Percentiles rank a stretch among this genome's conserved stretches.
Evolutionary conservation across 306 rosid genomes (phyloP).

Genomic region (Benincasa hispida): DNA sequence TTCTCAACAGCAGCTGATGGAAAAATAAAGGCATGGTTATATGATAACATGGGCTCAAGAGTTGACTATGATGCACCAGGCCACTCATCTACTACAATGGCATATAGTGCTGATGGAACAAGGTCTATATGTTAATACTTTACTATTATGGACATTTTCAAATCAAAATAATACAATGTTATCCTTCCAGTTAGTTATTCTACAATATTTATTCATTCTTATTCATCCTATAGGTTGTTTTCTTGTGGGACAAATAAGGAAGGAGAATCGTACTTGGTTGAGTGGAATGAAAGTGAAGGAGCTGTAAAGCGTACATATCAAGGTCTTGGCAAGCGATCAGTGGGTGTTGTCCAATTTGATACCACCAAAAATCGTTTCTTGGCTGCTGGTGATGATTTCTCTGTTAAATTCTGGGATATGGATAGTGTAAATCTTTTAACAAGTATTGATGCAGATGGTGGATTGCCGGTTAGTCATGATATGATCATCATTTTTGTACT

Average conservation of each 20-base stretch:
- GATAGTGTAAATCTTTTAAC: slow-evolving; percentile 50
- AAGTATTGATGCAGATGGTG: slow-evolving; percentile 71
- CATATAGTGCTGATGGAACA: slow-evolving; percentile 91
- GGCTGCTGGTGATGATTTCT: slow-evolving; percentile 85
- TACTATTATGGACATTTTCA: not conserved
- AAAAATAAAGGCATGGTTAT: slow-evolving; percentile 99
- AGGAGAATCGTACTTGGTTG: slow-evolving; percentile 93
- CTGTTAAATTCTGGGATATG: slow-evolving; percentile 97
- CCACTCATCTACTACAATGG: slow-evolving; percentile 87
- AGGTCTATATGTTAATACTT: slow-evolving; percentile 34
- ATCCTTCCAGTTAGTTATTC: not conserved
- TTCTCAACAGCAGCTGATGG: slow-evolving; percentile 99
- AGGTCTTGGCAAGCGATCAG: slow-evolving; percentile 86
- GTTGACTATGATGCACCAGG: slow-evolving; percentile 99
- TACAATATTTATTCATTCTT: slow-evolving; percentile 6
- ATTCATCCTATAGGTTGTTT: slow-evolving; percentile 49
- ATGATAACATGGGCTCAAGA: slow-evolving; percentile 93
- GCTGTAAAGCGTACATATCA: slow-evolving; percentile 83
- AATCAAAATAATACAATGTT: not conserved
- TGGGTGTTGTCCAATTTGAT: slow-evolving; percentile 90
- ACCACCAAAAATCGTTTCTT: slow-evolving; percentile 89
- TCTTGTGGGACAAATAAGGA: slow-evolving; percentile 97
- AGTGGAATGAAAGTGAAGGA: slow-evolving; percentile 99
- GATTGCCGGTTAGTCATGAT: slow-evolving; percentile 57
- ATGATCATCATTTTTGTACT: not conserved